Percentiles rank a stretch among this genome's conserved stretches.
Evolutionary conservation across 208 protist species (phyloP).

Genomic region (Paratrypanosoma confusum): DNA sequence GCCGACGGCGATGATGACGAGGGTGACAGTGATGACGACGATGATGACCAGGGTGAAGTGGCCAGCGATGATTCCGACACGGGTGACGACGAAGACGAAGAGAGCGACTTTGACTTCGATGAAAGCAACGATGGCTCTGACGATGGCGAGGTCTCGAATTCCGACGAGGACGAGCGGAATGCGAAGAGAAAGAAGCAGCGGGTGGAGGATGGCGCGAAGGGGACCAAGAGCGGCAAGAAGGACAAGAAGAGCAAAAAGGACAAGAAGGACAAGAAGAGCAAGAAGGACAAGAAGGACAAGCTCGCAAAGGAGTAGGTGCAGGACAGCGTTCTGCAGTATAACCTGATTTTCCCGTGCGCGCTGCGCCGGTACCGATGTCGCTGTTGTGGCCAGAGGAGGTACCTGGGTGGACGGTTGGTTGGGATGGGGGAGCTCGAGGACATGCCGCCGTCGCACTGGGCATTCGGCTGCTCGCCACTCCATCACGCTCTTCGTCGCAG

Average conservation of each 20-base stretch:
- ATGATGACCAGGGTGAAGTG: slow-evolving; percentile 31
- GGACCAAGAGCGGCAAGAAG: slow-evolving; percentile 19
- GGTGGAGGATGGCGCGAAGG: not conserved
- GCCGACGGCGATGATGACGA: slow-evolving; percentile 26
- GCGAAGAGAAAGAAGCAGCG: not conserved
- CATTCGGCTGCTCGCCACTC: too few species aligned
- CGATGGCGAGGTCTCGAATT: not conserved
- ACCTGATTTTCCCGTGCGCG: too few species aligned
- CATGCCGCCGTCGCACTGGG: too few species aligned
- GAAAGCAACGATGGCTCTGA: slow-evolving; percentile 15
- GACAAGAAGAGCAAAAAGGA: slow-evolving; percentile 10
- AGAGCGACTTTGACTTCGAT: slow-evolving; percentile 16
- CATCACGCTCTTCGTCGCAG: too few species aligned
- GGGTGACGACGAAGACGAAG: slow-evolving; percentile 34
- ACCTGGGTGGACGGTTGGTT: too few species aligned
- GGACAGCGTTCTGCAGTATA: too few species aligned
- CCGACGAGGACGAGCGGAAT: not conserved
- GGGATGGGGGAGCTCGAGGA: too few species aligned
- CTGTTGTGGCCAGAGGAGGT: too few species aligned
- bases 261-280: slow-evolving; percentile 20
- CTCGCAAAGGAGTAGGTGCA: slow-evolving; percentile 33
- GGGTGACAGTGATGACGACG: slow-evolving; percentile 37
- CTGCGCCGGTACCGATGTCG: too few species aligned
- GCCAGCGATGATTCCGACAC: slow-evolving; percentile 25
- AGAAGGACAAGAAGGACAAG: slow-evolving; percentile 23